Percentiles rank a stretch among this genome's conserved stretches.
phyloP scores from a whole-genome alignment of 192 early-diverging fungal species.

The Coemansia sp. region DNA sequence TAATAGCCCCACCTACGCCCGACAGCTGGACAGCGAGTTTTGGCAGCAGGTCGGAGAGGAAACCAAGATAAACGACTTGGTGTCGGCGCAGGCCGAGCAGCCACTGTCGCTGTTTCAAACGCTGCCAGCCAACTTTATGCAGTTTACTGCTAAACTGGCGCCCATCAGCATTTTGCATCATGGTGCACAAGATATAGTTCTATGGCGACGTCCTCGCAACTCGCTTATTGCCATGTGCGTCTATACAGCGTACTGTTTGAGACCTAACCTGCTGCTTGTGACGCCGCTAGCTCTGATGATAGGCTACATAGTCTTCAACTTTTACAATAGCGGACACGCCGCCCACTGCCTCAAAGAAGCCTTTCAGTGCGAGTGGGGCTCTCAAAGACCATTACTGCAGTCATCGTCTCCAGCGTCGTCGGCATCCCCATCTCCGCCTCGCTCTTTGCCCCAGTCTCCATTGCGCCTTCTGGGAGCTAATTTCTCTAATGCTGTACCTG shows the following conservation, averaged over 20 bases:
- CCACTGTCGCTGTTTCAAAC: slow-evolving; percentile 56
- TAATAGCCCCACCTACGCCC: not conserved
- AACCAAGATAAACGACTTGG: slow-evolving; percentile 33
- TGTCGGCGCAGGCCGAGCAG: slow-evolving; percentile 48
- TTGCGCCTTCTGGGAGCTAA: not conserved
- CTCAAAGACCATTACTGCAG: not conserved
- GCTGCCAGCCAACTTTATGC: slow-evolving; percentile 57
- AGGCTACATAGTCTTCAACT: slow-evolving; percentile 46
- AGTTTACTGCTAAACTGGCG: slow-evolving; percentile 56
- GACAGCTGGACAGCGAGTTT: slow-evolving; percentile 47
- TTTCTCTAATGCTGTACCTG: slow-evolving; percentile 23
- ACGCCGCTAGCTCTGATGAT: slow-evolving; percentile 49
- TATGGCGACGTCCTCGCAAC: slow-evolving; percentile 45
- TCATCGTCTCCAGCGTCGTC: not conserved
- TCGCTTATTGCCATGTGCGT: slow-evolving; percentile 44
- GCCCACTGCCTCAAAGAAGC: not conserved
- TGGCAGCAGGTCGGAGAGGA: slow-evolving; percentile 56
- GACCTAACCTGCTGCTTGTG: slow-evolving; percentile 46
- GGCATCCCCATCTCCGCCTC: not conserved
- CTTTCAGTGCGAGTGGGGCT: not conserved
- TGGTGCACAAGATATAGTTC: slow-evolving; percentile 30
- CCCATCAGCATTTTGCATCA: slow-evolving; percentile 38
- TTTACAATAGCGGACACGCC: slow-evolving; percentile 36
- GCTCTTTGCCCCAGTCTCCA: not conserved
- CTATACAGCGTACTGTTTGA: slow-evolving; percentile 49